Evolutionary conservation across 208 protist species (phyloP), one percentile per base, ranked within the genome.

Genomic region (Phytomonas francai): DNA sequence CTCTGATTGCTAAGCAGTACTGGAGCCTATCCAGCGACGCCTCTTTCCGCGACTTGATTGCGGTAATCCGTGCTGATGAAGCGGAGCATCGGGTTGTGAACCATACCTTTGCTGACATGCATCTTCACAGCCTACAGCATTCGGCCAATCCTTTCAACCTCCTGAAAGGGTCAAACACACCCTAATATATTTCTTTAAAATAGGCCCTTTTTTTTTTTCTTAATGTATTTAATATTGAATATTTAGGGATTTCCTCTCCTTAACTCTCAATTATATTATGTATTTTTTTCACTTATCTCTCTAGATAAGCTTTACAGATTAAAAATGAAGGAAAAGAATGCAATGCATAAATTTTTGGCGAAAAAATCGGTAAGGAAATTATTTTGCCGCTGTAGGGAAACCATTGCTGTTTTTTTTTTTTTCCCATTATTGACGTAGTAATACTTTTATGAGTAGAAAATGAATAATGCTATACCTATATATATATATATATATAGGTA

Each of bases 71-170:
- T 34, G 84, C 77, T 6, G 92, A 97, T 78, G 92, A 97, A 75
- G 76, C 84, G 11, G 68, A 87, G 49, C 92, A 97, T 72, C 74
- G 92, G 27, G 78, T 89, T 59, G 79, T 92, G 54, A 97, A 97
- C 79, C 92, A 97, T 83, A 72, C 60, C 19, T 81, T 91, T 56
- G 70, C 80, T 27, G 71, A 80, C 57, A 79, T 83, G 71, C 70
- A 83, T 59, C n/a, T 45, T 7, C 58, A 76, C n/a, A 9, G 45
- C 45, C 6, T 54, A 19, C 16, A 54, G 45, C 19, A 54, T 54
- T 16, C 45, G 8, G 16, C 45, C 19, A 54, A 54, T 25, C 45
- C 45, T 54, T 54, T 54, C 19, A 54, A 54, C 6, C 19, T 54
- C 19, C 19, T 54, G 45, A 54, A 54, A 54, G 45, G 45, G 2